Base-by-base conservation (phyloP, 2,329 filamentous ascomycete species). In the Gnomoniopsis smithogilvyi region DNA sequence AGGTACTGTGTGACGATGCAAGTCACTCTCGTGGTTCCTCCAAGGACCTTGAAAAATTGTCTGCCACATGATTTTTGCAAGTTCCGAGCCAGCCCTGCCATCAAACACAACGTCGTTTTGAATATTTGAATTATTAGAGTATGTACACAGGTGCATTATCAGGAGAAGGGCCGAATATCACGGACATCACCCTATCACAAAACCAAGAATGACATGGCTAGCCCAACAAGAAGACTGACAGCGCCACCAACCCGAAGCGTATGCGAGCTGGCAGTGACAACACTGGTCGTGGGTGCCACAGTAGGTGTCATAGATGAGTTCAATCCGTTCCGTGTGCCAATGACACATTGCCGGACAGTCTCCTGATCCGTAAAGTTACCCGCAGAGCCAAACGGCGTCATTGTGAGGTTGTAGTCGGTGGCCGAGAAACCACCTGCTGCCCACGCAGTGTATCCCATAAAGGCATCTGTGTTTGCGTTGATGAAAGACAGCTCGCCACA, bases 401-500 rank as follows among this genome's bases (percentile, higher is more conserved):
- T 64, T 19, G 72, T 75, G 55, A 80, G 64, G 36, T 78, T 63
- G 59, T 80, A 79, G 1, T 70, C 69, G 10, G 66, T 63, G 2
- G 67, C 45, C 52, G 72, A 69, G 64, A 80, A 78, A 61, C 73
- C 75, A 6, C 78, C 77, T 3, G 78, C 78, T 11, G 70, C 74
- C 77, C 78, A 80, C 52, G 67, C 76, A 12, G 79, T 74, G 49
- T 80, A 73, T 10, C 78, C 78, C 6, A 75, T 65, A 60, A 78
- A 77, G 19, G 79, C 78, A 48, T 80, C 78, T 1, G 75, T 70
- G 61, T 80, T 80, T 12, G 69, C 61, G 62, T 73, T 73, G 65
- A 80, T 78, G 59, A 77, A 75, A 21, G 71, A 64, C 64, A 79
- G 80, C 45, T 80, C 78, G 17, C 72, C 68, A 62, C 78, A 80